Percentiles rank a stretch among this genome's conserved stretches.
phyloP scores from a whole-genome alignment of 2,329 filamentous ascomycete species.

The Trichoderma sp. region DNA sequence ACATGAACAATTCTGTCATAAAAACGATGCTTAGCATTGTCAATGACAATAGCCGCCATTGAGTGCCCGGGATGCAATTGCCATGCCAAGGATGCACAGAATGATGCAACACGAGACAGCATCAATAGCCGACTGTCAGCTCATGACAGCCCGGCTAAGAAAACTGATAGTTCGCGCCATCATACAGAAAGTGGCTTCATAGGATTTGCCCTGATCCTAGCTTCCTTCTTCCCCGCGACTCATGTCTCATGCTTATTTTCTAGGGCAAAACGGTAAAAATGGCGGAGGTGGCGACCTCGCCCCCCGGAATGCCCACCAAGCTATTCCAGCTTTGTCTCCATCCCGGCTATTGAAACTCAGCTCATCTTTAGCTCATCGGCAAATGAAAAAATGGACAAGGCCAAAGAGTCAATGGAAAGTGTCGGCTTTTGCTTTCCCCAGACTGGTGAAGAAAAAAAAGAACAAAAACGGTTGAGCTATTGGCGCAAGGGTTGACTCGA shows the following conservation, averaged over 20 bases:
- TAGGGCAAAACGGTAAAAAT: background rate
- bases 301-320: slow-evolving; percentile 1
- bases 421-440: slow-evolving; percentile 18
- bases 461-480: background rate
- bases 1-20: background rate
- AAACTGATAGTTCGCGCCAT: background rate
- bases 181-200: background rate
- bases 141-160: background rate
- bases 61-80: background rate
- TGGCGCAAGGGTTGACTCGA: background rate
- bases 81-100: background rate
- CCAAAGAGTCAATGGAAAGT: background rate
- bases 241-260: background rate
- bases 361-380: background rate
- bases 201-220: background rate
- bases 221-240: background rate
- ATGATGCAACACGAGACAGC: background rate
- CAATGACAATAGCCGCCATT: background rate
- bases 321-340: slow-evolving; percentile 1
- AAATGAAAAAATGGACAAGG: background rate
- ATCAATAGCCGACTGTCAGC: background rate
- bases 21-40: background rate
- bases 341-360: background rate
- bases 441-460: background rate
- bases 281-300: background rate